Evolutionary conservation across 2,329 filamentous ascomycete species (phyloP).

Genomic region (Stachybotrys elegans): DNA sequence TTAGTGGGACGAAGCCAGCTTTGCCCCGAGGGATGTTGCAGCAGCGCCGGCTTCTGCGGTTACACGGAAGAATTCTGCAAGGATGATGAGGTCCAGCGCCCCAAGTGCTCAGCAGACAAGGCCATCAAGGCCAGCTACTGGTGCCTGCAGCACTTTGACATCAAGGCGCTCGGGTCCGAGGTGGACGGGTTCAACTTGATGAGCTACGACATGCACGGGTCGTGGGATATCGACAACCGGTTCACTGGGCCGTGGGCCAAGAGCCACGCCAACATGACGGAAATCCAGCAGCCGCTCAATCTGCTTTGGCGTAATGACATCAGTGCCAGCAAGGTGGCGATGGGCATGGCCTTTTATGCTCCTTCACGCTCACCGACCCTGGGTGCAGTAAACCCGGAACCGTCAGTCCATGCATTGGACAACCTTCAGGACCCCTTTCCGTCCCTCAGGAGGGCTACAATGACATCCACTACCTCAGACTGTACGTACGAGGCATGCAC

Average conservation of each 20-base stretch:
- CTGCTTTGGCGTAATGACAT: constrained; percentile 42
- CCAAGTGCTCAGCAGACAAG: constrained; percentile 6
- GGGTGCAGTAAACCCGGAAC: constrained; percentile 21
- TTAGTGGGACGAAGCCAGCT: not conserved
- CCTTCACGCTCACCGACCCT: constrained; percentile 16
- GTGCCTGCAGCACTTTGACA: constrained; percentile 22
- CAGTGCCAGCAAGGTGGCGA: constrained; percentile 28
- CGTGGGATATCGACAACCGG: constrained; percentile 24
- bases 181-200: constrained; percentile 38
- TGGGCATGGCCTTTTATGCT: constrained; percentile 41
- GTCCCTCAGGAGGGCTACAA: not conserved
- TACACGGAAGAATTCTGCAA: constrained; percentile 10
- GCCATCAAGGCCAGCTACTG: constrained; percentile 20
- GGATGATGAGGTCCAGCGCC: constrained; percentile 5
- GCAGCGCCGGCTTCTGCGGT: constrained; percentile 18
- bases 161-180: constrained; percentile 10
- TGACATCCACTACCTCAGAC: no score
- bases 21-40: constrained; percentile 7
- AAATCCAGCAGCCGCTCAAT: constrained; percentile 34
- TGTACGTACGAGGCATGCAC: no score
- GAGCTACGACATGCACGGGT: constrained; percentile 37
- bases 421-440: constrained; percentile 21
- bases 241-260: constrained; percentile 21
- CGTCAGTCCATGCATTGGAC: constrained; percentile 19
- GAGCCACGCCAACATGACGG: constrained; percentile 38